Evolutionary conservation across 1,139 yeast genomes (phyloP).

Genomic region (Kurtzmaniella quercitrusa): DNA sequence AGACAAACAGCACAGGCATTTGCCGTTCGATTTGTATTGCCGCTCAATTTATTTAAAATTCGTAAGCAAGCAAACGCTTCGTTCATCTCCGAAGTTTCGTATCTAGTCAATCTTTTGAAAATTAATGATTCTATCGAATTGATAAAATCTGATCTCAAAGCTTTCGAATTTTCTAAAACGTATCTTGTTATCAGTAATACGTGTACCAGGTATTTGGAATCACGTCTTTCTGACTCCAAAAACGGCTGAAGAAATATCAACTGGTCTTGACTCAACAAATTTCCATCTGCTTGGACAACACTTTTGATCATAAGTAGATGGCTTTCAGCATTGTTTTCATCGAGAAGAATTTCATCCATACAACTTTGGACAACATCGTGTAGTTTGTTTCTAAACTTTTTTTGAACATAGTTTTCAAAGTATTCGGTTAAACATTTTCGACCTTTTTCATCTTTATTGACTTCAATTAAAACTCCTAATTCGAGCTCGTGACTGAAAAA

Average conservation of each 20-base stretch:
- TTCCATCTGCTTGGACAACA: slow-evolving; percentile 47
- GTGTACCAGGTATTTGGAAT: slow-evolving; percentile 37
- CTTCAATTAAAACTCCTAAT: not conserved
- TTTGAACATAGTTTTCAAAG: not conserved
- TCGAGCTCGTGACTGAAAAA: slow-evolving; percentile 31
- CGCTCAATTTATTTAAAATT: slow-evolving; percentile 44
- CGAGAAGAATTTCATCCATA: slow-evolving; percentile 23
- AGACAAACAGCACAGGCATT: slow-evolving; percentile 62
- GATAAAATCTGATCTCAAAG: slow-evolving; percentile 50
- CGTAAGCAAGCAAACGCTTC: slow-evolving; percentile 70
- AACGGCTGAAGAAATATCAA: slow-evolving; percentile 59
- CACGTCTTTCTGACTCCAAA: slow-evolving; percentile 43
- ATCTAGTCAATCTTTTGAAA: slow-evolving; percentile 53
- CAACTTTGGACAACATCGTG: not conserved
- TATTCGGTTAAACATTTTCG: not conserved
- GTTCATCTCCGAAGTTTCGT: slow-evolving; percentile 53
- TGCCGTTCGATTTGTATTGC: slow-evolving; percentile 47
- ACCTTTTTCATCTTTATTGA: not conserved
- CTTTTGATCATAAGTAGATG: slow-evolving; percentile 48
- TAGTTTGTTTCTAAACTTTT: not conserved
- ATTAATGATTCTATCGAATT: slow-evolving; percentile 49
- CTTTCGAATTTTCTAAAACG: slow-evolving; percentile 39
- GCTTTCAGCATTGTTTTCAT: slow-evolving; percentile 20
- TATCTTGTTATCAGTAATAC: slow-evolving; percentile 52
- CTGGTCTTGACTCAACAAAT: slow-evolving; percentile 59